phyloP scores from a whole-genome alignment of 1,139 yeast species.

The Candida glucosophila region DNA sequence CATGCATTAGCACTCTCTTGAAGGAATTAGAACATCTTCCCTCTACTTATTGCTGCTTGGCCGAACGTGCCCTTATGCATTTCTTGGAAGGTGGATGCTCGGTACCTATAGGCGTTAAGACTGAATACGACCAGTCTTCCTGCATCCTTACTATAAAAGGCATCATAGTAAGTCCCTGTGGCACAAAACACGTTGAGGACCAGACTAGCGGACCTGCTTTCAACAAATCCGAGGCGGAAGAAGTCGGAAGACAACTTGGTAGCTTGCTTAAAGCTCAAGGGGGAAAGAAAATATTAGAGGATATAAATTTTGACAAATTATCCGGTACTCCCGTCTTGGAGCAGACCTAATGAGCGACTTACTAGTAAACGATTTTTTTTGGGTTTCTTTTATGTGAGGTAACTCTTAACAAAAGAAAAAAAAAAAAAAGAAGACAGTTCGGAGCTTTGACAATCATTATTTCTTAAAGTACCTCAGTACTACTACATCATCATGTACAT shows the following conservation, averaged over 20 bases:
- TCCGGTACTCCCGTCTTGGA: too few relatives aligned
- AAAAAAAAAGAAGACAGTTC: too few relatives aligned
- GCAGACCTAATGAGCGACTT: too few relatives aligned
- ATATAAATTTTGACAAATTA: constrained; percentile 65
- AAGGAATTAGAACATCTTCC: constrained; percentile 55
- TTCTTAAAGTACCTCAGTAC: too few relatives aligned
- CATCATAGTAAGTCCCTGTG: constrained; percentile 81
- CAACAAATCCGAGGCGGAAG: constrained; percentile 55
- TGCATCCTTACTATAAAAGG: constrained; percentile 48
- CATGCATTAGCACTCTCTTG: constrained; percentile 48
- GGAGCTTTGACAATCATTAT: too few relatives aligned
- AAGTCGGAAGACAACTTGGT: constrained; percentile 66
- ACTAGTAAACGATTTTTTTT: too few relatives aligned
- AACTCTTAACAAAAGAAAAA: too few relatives aligned
- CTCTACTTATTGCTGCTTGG: constrained; percentile 72
- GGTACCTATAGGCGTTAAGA: constrained; percentile 88
- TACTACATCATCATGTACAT: too few relatives aligned
- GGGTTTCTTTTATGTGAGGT: too few relatives aligned
- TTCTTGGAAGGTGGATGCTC: constrained; percentile 95
- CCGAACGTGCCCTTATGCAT: constrained; percentile 84
- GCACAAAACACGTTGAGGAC: constrained; percentile 57
- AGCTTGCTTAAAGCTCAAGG: constrained; percentile 61
- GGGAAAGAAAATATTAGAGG: constrained; percentile 75
- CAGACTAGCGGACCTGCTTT: constrained; percentile 24
- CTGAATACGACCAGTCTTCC: constrained; percentile 41